Percentiles rank a stretch among this genome's conserved stretches.
Evolutionary conservation across 306 rosid species (phyloP).

Genomic region (Elaeagnus macrophylla): DNA sequence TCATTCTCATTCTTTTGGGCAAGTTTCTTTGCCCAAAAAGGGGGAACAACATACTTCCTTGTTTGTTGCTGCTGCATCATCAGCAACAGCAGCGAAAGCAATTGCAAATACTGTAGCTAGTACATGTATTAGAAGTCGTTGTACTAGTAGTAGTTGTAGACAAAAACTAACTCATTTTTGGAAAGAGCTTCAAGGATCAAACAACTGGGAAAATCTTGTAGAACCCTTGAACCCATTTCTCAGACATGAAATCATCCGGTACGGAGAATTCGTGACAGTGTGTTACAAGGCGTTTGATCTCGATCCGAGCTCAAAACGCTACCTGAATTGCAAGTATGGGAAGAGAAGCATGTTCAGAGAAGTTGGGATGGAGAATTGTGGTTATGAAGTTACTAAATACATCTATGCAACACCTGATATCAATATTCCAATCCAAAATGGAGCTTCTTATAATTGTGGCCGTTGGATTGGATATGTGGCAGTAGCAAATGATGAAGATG

Average conservation of each 20-base stretch:
- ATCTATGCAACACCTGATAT: constrained; percentile 79
- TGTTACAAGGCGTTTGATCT: constrained; percentile 85
- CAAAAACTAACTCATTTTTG: constrained; percentile 31
- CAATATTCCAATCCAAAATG: constrained; percentile 40
- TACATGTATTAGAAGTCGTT: not conserved
- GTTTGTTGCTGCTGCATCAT: not conserved
- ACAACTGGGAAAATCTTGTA: constrained; percentile 68
- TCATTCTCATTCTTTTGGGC: constrained; percentile 41
- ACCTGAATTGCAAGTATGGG: constrained; percentile 72
- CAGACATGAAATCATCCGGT: constrained; percentile 60
- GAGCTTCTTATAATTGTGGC: constrained; percentile 24
- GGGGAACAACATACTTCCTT: not conserved
- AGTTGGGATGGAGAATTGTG: constrained; percentile 52
- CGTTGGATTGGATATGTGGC: constrained; percentile 93
- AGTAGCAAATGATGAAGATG: constrained; percentile 34
- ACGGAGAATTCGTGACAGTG: constrained; percentile 61
- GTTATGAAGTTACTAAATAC: constrained; percentile 72
- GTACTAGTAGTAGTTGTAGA: not conserved
- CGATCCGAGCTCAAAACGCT: constrained; percentile 58
- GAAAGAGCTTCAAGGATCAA: constrained; percentile 71
- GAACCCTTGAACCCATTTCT: constrained; percentile 81
- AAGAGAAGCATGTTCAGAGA: constrained; percentile 51
- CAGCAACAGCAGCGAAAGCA: constrained; percentile 16
- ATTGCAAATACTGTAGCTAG: not conserved
- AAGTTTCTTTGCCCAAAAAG: constrained; percentile 33